Percentiles rank a stretch among this genome's conserved stretches.
Evolutionary conservation across 495 filamentous ascomycete genomes (phyloP).

Genomic region (Oidiodendron maius): DNA sequence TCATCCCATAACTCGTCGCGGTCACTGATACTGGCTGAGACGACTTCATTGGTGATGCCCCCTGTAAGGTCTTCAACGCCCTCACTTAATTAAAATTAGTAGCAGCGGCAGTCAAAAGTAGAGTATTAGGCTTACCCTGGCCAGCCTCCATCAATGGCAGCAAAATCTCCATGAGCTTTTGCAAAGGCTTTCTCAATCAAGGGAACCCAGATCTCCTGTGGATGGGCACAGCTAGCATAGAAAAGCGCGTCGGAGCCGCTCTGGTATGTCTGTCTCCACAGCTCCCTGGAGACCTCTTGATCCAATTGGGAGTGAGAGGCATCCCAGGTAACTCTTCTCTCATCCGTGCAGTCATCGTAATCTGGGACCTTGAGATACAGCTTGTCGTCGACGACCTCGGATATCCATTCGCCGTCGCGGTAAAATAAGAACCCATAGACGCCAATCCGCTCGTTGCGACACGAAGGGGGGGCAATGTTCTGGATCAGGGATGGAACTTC

Average conservation of each 20-base stretch:
- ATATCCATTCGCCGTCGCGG: neutral
- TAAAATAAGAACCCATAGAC: neutral
- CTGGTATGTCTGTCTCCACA: conserved; percentile 17
- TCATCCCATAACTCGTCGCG: conserved; percentile 83
- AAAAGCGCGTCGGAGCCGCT: neutral
- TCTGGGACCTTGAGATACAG: neutral
- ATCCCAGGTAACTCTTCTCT: neutral
- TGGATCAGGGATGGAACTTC: neutral
- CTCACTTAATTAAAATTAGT: conserved; percentile 46
- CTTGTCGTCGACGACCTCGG: neutral
- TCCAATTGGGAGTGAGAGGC: neutral
- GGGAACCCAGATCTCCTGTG: neutral
- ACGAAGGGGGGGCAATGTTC: neutral
- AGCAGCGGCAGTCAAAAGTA: neutral
- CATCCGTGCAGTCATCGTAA: neutral
- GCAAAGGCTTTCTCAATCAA: conserved; percentile 52
- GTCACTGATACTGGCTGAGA: conserved; percentile 75
- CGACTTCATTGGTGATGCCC: conserved; percentile 75
- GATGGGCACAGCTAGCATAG: neutral
- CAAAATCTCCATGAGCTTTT: conserved; percentile 58
- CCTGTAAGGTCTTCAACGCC: conserved; percentile 90
- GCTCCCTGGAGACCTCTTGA: neutral
- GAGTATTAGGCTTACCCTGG: neutral
- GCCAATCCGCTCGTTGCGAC: neutral
- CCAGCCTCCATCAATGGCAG: neutral